Percentiles rank a stretch among this genome's conserved stretches.
Evolutionary conservation across 768 basidiomycete species (phyloP).

Genomic region (Holtermanniella nyarrowii): DNA sequence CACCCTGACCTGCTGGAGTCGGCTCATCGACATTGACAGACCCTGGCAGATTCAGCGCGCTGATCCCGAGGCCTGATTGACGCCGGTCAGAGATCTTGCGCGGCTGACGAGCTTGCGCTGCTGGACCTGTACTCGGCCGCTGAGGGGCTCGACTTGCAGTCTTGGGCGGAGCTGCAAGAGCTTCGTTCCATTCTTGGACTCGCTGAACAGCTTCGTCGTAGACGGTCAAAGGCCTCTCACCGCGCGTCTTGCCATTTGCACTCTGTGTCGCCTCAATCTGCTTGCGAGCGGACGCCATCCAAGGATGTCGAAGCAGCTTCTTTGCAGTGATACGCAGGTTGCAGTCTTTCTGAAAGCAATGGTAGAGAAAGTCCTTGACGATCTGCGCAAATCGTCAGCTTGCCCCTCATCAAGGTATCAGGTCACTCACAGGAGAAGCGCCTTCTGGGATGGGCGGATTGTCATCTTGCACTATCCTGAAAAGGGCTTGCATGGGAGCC

Average conservation of each 20-base stretch:
- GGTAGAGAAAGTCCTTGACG: conserved; percentile 90
- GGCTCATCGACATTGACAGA: neutral
- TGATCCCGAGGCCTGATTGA: neutral
- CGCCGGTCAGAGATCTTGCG: neutral
- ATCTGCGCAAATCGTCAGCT: conserved; percentile 43
- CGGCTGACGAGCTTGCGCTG: conserved; percentile 6
- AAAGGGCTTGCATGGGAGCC: conserved; percentile 96
- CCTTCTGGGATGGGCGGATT: conserved; percentile 93
- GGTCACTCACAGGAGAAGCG: conserved; percentile 54
- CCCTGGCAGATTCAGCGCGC: neutral
- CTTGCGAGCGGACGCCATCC: conserved; percentile 81
- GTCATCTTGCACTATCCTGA: conserved; percentile 97
- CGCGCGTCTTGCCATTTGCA: conserved; percentile 35
- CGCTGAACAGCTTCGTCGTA: conserved; percentile 88
- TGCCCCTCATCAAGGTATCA: neutral
- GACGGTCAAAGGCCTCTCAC: conserved; percentile 47
- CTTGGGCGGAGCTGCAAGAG: conserved; percentile 62
- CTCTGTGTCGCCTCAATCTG: conserved; percentile 48
- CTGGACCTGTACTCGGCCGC: conserved; percentile 37
- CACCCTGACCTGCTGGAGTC: conserved; percentile 3
- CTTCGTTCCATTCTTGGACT: conserved; percentile 99
- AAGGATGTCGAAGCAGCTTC: conserved; percentile 84
- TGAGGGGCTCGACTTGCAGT: neutral
- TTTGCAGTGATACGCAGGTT: conserved; percentile 89
- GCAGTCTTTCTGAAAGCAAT: conserved; percentile 96